Evolutionary conservation across 176 grass and related monocot genomes (phyloP).

Genomic region (barley (Hordeum vulgare)): DNA sequence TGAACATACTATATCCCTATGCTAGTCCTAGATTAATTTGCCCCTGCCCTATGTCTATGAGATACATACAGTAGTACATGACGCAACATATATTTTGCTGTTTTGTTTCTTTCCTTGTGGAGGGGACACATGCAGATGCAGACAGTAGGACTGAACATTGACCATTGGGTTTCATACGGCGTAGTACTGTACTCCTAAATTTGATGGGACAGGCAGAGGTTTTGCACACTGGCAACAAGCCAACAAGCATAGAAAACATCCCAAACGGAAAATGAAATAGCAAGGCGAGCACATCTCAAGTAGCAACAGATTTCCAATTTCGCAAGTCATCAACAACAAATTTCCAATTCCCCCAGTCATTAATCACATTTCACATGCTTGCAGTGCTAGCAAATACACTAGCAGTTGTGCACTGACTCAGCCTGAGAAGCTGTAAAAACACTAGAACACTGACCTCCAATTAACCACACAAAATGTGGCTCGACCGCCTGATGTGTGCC

Average conservation of each 20-base stretch:
- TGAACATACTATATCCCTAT: too few species aligned
- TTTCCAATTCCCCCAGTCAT: background rate
- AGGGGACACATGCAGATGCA: background rate
- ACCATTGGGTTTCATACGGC: background rate
- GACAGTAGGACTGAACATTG: background rate
- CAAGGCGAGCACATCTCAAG: background rate
- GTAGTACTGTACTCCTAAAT: background rate
- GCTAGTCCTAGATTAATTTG: background rate
- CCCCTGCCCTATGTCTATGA: background rate
- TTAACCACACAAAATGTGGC: background rate
- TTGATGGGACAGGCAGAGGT: background rate
- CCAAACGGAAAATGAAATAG: background rate
- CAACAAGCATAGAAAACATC: background rate
- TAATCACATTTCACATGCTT: constrained; percentile 15
- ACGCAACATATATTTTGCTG: background rate
- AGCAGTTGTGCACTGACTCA: background rate
- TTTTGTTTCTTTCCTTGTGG: background rate
- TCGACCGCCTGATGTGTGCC: background rate
- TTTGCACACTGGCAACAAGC: background rate
- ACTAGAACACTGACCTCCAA: constrained; percentile 31
- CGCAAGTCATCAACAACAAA: background rate
- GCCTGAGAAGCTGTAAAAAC: background rate
- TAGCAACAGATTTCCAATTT: background rate
- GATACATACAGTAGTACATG: background rate
- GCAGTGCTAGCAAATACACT: background rate